Conservation (phyloP, 2,329 filamentous ascomycete genomes). For the Myotisia sp. region DNA sequence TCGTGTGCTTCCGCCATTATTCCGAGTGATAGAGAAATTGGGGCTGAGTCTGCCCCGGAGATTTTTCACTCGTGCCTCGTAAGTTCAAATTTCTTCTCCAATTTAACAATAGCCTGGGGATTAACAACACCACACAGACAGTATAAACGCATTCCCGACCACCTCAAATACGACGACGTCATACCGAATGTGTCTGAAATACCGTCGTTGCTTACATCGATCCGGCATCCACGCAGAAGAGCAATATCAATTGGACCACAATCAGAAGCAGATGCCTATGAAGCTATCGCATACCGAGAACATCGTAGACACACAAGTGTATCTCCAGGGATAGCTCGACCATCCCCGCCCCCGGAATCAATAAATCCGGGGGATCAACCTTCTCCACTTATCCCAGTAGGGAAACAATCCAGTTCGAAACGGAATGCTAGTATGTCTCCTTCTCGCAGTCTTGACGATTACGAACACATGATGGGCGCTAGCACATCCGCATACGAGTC, state of each 20-base stretch:
- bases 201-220: constrained; percentile 63
- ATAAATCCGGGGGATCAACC: neutral
- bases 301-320: constrained; percentile 48
- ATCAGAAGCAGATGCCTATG: constrained; percentile 90
- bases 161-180: constrained; percentile 69
- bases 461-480: constrained; percentile 60
- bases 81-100: constrained; percentile 17
- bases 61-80: constrained; percentile 81
- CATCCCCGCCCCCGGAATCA: constrained; percentile 15
- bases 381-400: neutral
- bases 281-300: constrained; percentile 83
- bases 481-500: constrained; percentile 35
- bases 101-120: constrained; percentile 2
- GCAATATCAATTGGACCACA: constrained; percentile 86
- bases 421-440: neutral
- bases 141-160: constrained; percentile 66
- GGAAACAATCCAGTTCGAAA: neutral
- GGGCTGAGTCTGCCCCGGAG: constrained; percentile 70
- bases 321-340: constrained; percentile 18
- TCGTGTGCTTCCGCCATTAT: constrained; percentile 65
- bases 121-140: constrained; percentile 35
- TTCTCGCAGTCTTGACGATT: constrained; percentile 43
- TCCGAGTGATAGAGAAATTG: constrained; percentile 66
- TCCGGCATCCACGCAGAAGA: constrained; percentile 63
- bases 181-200: constrained; percentile 82